Evolutionary conservation across 805 yeast species (phyloP).

Genomic region (Candida ulmi): DNA sequence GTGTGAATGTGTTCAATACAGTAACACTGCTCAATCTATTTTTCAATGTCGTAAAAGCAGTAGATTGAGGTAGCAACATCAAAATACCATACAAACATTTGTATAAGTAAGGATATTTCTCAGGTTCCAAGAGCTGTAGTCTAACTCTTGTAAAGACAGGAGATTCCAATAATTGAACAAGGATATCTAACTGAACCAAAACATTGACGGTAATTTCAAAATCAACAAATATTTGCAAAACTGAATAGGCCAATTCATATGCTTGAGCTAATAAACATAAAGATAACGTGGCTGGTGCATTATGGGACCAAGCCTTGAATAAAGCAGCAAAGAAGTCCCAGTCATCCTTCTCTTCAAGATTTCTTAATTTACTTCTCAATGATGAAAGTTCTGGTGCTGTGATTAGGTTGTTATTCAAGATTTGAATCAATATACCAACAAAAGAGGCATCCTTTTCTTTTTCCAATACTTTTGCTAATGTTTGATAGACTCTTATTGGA

Average conservation of each 20-base stretch:
- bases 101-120: slow-evolving; percentile 70
- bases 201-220: slow-evolving; percentile 75
- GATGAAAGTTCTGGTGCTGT: slow-evolving; percentile 77
- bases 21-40: slow-evolving; percentile 56
- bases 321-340: slow-evolving; percentile 66
- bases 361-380: slow-evolving; percentile 63
- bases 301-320: slow-evolving; percentile 88
- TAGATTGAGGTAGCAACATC: slow-evolving; percentile 91
- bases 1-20: slow-evolving; percentile 24
- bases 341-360: slow-evolving; percentile 56
- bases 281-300: slow-evolving; percentile 82
- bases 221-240: slow-evolving; percentile 74
- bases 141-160: slow-evolving; percentile 88
- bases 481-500: slow-evolving; percentile 77
- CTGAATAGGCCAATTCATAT: slow-evolving; percentile 81
- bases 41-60: slow-evolving; percentile 78
- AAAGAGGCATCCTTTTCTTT: slow-evolving; percentile 59
- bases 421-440: slow-evolving; percentile 76
- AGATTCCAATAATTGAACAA: slow-evolving; percentile 86
- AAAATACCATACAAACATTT: slow-evolving; percentile 87
- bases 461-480: slow-evolving; percentile 71
- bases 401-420: slow-evolving; percentile 76
- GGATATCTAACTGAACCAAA: slow-evolving; percentile 79
- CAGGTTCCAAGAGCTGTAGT: slow-evolving; percentile 85
- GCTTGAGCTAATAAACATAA: slow-evolving; percentile 82